These are phyloP conservation scores for Rhodotorula sp. DNA, from an alignment of 1,284 basidiomycete genomes.

Conservation along the genomic window DNA sequence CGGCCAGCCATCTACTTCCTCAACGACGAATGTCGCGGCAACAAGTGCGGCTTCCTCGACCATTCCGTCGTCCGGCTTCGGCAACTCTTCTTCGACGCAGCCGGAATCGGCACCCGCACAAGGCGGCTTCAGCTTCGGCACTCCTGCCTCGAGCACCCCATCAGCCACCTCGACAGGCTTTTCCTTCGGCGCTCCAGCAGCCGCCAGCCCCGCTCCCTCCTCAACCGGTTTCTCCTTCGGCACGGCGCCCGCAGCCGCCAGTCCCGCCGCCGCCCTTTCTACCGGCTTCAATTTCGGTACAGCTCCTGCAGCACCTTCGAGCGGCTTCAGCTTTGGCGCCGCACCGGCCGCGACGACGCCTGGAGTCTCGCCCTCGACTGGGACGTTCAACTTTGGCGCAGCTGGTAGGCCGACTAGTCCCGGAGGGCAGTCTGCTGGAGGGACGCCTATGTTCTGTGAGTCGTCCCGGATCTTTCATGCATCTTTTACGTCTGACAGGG, in stretches of 20 bases:
- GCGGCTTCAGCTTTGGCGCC: neutral
- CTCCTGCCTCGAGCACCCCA: neutral
- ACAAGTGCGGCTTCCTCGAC: neutral
- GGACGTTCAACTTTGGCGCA: no score
- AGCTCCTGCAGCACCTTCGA: neutral
- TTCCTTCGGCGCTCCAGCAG: neutral
- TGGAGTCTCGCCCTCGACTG: no score
- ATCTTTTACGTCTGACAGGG: no score
- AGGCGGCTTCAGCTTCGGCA: neutral
- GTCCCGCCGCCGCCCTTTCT: no score
- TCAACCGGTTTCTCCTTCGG: no score
- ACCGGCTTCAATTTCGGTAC: neutral
- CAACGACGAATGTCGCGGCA: neutral
- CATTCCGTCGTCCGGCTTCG: neutral
- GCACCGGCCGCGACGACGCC: neutral
- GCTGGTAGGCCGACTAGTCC: neutral
- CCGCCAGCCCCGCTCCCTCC: neutral
- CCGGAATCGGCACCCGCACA: no score
- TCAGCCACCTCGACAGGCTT: neutral
- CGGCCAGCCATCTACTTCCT: neutral
- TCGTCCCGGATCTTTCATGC: no score
- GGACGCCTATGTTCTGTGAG: slow-evolving; percentile 2
- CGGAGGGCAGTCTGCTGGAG: neutral
- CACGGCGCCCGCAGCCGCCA: no score
- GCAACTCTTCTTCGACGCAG: neutral